Percentiles rank a stretch among this genome's conserved stretches.
Evolutionary conservation across 2,329 filamentous ascomycete species (phyloP).

Genomic region (Fusarium napiforme): DNA sequence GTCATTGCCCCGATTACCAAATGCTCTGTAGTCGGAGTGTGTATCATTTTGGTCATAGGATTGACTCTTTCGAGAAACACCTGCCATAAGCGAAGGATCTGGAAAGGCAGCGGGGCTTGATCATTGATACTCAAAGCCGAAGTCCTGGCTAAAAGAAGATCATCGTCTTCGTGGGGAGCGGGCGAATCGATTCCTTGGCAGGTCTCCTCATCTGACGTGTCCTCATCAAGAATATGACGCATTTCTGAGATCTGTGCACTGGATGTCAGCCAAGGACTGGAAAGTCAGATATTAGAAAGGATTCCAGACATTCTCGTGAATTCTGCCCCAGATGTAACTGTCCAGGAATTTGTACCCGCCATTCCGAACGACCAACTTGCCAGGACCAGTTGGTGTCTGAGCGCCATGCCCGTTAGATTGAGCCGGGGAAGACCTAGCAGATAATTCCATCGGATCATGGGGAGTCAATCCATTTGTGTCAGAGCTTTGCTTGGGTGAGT

Average conservation of each 20-base stretch:
- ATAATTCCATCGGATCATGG: neutral
- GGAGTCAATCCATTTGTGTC: neutral
- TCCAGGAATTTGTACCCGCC: slow-evolving; percentile 18
- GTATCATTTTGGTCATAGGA: slow-evolving; percentile 1
- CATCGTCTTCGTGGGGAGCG: neutral
- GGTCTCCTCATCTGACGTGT: slow-evolving; percentile 14
- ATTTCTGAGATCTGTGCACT: neutral
- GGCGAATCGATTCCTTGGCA: neutral
- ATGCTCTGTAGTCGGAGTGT: slow-evolving; percentile 10
- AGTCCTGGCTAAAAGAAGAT: neutral
- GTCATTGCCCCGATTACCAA: slow-evolving; percentile 6
- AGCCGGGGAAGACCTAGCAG: neutral
- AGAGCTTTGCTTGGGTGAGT: neutral
- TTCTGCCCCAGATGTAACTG: neutral
- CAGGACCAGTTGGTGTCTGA: neutral
- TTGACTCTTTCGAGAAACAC: slow-evolving; percentile 18
- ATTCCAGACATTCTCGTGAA: neutral
- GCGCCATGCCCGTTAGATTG: neutral
- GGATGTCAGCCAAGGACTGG: rapidly evolving
- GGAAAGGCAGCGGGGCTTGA: neutral
- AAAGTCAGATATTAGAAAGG: too few species aligned
- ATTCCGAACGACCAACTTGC: slow-evolving; percentile 9
- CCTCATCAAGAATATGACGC: slow-evolving; percentile 16
- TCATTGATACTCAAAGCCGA: neutral
- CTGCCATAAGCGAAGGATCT: slow-evolving; percentile 7